A percentile compares a stretch with the other conserved stretches of the same genome.
These are phyloP conservation scores for Dioscorea dumetorum DNA, from an alignment of 106 monocot species.

Conservation along the genomic window DNA sequence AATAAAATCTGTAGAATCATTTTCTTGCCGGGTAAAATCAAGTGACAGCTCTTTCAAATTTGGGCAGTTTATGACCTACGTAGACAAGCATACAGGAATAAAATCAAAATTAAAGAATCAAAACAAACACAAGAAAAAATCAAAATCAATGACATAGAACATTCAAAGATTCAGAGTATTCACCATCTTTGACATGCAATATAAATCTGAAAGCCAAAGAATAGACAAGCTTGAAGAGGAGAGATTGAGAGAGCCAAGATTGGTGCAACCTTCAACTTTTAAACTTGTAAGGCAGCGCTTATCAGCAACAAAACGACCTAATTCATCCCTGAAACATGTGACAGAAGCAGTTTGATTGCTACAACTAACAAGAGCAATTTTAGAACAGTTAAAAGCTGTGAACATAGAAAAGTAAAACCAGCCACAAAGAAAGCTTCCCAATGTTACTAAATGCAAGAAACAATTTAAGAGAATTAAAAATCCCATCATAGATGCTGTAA, in stretches of 20 bases:
- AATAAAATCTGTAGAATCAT: constrained; percentile 85
- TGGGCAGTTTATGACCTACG: constrained; percentile 73
- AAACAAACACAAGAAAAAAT: not conserved
- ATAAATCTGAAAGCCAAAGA: constrained; percentile 85
- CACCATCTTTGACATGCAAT: constrained; percentile 76
- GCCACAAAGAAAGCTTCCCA: no score
- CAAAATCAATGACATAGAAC: not conserved
- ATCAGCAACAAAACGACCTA: constrained; percentile 83
- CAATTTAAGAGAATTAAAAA: no score
- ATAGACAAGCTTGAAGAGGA: constrained; percentile 70
- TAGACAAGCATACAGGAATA: not conserved
- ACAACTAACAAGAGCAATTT: no score
- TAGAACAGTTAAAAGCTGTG: not conserved
- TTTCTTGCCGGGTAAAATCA: constrained; percentile 74
- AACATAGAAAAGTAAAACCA: not conserved
- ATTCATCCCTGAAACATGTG: constrained; percentile 56
- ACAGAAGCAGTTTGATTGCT: no score
- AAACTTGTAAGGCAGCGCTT: constrained; percentile 69
- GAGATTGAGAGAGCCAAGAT: constrained; percentile 67
- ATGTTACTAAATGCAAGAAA: no score
- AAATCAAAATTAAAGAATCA: not conserved
- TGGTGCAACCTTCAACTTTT: constrained; percentile 73
- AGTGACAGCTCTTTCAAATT: constrained; percentile 87
- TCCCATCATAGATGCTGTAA: no score
- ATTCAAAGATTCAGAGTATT: not conserved